A percentile compares a stretch with the other conserved stretches of the same genome.
Conservation (phyloP, 73 alveolate genomes). For the Stentor coeruleus region DNA sequence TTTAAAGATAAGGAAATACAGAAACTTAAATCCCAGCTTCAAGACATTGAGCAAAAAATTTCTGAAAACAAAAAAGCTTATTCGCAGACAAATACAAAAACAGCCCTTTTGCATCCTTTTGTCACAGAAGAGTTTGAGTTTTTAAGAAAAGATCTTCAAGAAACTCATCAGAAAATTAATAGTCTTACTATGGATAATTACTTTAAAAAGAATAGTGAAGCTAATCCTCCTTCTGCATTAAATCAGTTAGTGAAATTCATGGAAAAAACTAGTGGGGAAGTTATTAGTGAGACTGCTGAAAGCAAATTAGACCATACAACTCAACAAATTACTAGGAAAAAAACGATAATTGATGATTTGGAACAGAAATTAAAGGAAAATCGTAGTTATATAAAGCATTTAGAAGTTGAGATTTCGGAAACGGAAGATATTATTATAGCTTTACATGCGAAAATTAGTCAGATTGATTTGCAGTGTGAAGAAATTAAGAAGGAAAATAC, state of each 20-base stretch:
- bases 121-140: background rate
- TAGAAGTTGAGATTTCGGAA: background rate
- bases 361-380: slow-evolving; percentile 1
- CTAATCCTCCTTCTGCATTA: background rate
- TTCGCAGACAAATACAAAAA: background rate
- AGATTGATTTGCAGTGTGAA: background rate
- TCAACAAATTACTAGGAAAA: background rate
- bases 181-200: background rate
- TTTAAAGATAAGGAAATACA: background rate
- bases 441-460: background rate
- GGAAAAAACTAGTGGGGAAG: background rate
- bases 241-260: background rate
- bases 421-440: background rate
- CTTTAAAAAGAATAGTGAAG: background rate
- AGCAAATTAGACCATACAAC: background rate
- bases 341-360: background rate
- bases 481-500: background rate
- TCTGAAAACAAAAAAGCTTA: background rate
- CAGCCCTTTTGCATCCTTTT: background rate
- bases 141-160: background rate
- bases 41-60: background rate
- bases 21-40: background rate
- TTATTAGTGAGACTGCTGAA: background rate
- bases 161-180: background rate
- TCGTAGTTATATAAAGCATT: background rate